Evolutionary conservation across 176 grass and related monocot genomes (phyloP).

Genomic region (Metroxylon sagu): DNA sequence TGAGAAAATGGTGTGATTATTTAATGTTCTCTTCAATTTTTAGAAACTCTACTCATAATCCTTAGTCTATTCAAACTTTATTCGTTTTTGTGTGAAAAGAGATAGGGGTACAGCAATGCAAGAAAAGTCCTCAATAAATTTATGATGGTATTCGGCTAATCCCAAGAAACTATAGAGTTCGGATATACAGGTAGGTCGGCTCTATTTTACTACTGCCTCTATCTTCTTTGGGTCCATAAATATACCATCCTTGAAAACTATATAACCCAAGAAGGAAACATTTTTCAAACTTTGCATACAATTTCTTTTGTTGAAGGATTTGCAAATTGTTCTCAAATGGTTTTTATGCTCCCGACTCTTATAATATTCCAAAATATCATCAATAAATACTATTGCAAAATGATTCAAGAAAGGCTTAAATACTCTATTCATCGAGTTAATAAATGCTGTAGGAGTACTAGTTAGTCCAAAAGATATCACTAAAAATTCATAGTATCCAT

Average conservation of each 20-base stretch:
- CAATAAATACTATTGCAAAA: conserved; percentile 4
- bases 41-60: too few species aligned
- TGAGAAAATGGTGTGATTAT: too few species aligned
- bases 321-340: neutral
- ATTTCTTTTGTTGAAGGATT: neutral
- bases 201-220: neutral
- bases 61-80: neutral
- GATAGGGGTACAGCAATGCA: neutral
- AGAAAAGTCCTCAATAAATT: neutral
- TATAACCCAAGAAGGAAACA: neutral
- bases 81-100: neutral
- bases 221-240: neutral
- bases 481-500: neutral
- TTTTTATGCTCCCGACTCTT: neutral
- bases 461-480: conserved; percentile 1
- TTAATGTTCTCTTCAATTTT: too few species aligned
- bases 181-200: too few species aligned
- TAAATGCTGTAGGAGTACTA: neutral
- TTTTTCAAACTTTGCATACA: conserved; percentile 3
- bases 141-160: neutral
- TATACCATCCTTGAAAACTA: neutral
- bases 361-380: conserved; percentile 8
- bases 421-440: neutral
- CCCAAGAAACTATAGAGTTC: neutral
- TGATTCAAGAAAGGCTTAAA: neutral